A percentile compares a stretch with the other conserved stretches of the same genome.
Evolutionary conservation across 2,329 filamentous ascomycete species (phyloP).

Genomic region (Fusarium chaquense): DNA sequence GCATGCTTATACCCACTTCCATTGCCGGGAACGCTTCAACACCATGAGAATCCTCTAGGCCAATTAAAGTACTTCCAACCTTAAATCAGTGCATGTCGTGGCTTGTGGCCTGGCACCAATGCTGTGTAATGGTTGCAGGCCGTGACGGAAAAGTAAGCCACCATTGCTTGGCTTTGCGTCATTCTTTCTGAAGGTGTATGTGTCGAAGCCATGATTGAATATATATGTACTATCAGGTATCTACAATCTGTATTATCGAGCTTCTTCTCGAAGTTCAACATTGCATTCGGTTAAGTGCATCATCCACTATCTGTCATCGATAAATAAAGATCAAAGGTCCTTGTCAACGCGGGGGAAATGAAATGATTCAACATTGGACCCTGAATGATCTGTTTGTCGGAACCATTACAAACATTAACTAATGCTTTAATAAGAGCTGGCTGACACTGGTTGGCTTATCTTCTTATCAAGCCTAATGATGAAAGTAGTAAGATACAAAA

Average conservation of each 20-base stretch:
- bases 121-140: not conserved
- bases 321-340: conserved; percentile 9
- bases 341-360: conserved; percentile 27
- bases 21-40: not conserved
- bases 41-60: not conserved
- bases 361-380: conserved; percentile 14
- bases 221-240: not conserved
- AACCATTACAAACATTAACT: conserved; percentile 36
- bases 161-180: conserved; percentile 16
- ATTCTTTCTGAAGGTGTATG: not conserved
- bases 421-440: not conserved
- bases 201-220: not conserved
- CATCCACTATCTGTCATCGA: conserved; percentile 55
- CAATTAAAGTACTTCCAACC: not conserved
- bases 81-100: not conserved
- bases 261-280: too few relatives aligned
- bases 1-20: too few relatives aligned
- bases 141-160: not conserved
- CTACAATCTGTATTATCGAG: too few relatives aligned
- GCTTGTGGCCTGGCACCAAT: not conserved
- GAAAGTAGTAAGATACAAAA: conserved; percentile 9
- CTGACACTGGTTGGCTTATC: conserved; percentile 16
- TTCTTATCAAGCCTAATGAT: not conserved
- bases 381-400: conserved; percentile 38
- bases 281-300: not conserved